Conservation (phyloP, 2,329 filamentous ascomycete species). For the Fusarium sarcochroum region DNA sequence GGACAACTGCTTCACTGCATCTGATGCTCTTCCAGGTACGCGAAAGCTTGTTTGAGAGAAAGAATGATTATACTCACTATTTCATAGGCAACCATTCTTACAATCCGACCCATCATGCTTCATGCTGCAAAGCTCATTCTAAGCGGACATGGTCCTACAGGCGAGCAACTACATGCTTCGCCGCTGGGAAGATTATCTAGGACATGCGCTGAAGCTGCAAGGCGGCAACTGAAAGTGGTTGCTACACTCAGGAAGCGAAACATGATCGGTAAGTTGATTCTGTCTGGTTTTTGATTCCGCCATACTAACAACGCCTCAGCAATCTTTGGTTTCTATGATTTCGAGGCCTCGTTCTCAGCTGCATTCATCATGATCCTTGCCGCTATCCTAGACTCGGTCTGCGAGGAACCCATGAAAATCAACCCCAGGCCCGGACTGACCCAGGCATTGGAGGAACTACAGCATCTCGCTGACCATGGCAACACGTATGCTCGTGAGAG, state of each 20-base stretch:
- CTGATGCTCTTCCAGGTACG: slow-evolving; percentile 53
- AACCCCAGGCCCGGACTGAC: slow-evolving; percentile 45
- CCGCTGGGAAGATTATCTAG: slow-evolving; percentile 48
- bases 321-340: slow-evolving; percentile 48
- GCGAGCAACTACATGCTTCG: slow-evolving; percentile 43
- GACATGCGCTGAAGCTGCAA: slow-evolving; percentile 50
- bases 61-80: neutral
- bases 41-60: rapidly evolving
- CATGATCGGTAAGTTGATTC: slow-evolving; percentile 44
- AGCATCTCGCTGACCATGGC: slow-evolving; percentile 47
- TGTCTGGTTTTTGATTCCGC: rapidly evolving
- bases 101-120: slow-evolving; percentile 49
- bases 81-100: slow-evolving; percentile 49
- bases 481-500: slow-evolving; percentile 48
- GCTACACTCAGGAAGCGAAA: slow-evolving; percentile 49
- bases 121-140: slow-evolving; percentile 50
- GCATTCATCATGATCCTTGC: slow-evolving; percentile 49
- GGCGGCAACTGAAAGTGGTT: slow-evolving; percentile 48
- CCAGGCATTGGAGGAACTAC: slow-evolving; percentile 49
- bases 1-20: slow-evolving; percentile 52
- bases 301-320: slow-evolving; percentile 14
- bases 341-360: slow-evolving; percentile 48
- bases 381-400: slow-evolving; percentile 46
- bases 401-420: slow-evolving; percentile 45
- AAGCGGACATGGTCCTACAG: slow-evolving; percentile 41